Conservation (phyloP, 2,329 filamentous ascomycete species). For the Diplocarpon rosae region DNA sequence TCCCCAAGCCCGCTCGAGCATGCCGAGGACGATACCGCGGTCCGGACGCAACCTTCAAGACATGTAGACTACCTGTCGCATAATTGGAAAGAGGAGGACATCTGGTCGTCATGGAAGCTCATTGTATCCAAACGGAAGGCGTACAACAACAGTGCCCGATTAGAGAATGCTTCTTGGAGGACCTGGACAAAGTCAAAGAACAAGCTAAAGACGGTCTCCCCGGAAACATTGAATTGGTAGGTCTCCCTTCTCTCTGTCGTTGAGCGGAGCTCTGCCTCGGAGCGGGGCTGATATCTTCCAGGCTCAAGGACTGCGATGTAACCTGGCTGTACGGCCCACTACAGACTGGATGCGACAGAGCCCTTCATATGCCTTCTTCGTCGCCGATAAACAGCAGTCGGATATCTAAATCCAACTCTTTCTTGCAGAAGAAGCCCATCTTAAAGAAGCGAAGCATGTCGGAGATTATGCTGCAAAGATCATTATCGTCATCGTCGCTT, state of each 20-base stretch:
- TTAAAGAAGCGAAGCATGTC: conserved; percentile 96
- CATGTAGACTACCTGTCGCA: conserved; percentile 94
- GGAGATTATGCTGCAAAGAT: conserved; percentile 85
- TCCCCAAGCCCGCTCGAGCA: conserved; percentile 24
- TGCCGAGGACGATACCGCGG: conserved; percentile 41
- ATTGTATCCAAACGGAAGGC: conserved; percentile 69
- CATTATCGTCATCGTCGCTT: conserved; percentile 76
- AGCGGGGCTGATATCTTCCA: conserved; percentile 28
- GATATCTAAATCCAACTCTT: conserved; percentile 49
- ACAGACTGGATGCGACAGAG: conserved; percentile 55
- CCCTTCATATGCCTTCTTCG: conserved; percentile 37
- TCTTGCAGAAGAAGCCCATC: conserved; percentile 58
- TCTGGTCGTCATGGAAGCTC: conserved; percentile 95
- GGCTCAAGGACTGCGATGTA: conserved; percentile 94
- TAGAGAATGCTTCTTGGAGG: conserved; percentile 96
- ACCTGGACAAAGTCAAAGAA: conserved; percentile 94
- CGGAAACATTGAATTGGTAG: conserved; percentile 88
- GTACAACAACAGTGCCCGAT: conserved; percentile 67
- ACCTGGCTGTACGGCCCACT: conserved; percentile 95
- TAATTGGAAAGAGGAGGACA: conserved; percentile 92
- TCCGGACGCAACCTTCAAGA: conserved; percentile 51
- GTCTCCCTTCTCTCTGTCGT: too few relatives aligned
- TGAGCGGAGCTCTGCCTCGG: not conserved
- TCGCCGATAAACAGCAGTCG: conserved; percentile 37
- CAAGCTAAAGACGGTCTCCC: conserved; percentile 74